phyloP scores from a whole-genome alignment of 225 moss, liverwort and hornwort genomes.

The Bryum argenteum region DNA sequence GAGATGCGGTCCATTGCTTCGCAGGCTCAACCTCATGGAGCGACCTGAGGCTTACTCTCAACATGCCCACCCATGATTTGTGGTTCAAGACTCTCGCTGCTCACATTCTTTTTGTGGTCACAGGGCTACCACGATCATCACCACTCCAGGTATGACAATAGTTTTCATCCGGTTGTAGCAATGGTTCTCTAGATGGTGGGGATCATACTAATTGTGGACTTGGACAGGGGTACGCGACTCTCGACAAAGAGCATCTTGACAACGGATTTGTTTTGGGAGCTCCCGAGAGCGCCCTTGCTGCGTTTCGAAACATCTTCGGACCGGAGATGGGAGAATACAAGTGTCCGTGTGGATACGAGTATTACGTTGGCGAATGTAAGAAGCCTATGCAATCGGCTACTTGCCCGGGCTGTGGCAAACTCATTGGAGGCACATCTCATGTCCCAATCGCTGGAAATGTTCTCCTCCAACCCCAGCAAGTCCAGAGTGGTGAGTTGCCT shows the following conservation, averaged over 20 bases:
- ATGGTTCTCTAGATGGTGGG: no score
- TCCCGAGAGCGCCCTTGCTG: constrained; percentile 54
- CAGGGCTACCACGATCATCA: constrained; percentile 52
- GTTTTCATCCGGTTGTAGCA: no score
- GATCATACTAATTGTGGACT: not conserved
- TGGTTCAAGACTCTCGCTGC: constrained; percentile 51
- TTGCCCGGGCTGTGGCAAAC: constrained; percentile 45
- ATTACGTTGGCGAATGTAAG: constrained; percentile 61
- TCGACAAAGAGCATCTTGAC: constrained; percentile 45
- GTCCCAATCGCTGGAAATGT: constrained; percentile 34
- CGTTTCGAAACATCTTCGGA: constrained; percentile 46
- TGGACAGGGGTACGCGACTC: constrained; percentile 50
- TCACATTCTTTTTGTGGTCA: constrained; percentile 54
- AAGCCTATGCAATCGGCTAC: constrained; percentile 35
- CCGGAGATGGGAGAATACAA: constrained; percentile 49
- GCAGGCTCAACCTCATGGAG: constrained; percentile 18
- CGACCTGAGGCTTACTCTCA: constrained; percentile 37
- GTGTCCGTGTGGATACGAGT: constrained; percentile 54
- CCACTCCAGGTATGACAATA: constrained; percentile 44
- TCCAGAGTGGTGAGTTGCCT: constrained; percentile 36
- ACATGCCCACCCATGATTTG: constrained; percentile 42
- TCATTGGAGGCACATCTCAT: constrained; percentile 45
- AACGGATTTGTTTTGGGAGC: constrained; percentile 46
- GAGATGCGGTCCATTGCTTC: constrained; percentile 35
- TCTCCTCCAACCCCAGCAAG: constrained; percentile 31